phyloP scores from a whole-genome alignment of 371 early-diverging fungal genomes.

The Actinomucor elegans region DNA sequence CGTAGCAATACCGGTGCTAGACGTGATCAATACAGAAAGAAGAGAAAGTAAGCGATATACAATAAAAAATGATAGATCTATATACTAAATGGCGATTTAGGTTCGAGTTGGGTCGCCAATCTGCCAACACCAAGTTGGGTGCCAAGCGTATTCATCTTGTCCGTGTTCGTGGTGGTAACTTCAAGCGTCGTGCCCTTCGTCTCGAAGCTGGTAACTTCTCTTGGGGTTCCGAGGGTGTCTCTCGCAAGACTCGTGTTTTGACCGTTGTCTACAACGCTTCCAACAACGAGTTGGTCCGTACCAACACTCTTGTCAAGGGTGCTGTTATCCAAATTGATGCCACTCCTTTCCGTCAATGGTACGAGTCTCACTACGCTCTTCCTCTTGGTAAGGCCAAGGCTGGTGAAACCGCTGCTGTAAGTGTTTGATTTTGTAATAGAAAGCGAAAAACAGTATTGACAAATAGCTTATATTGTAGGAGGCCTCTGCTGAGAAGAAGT shows the following conservation, averaged over 20 bases:
- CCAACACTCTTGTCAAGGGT: constrained; percentile 99
- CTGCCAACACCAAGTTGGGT: constrained; percentile 98
- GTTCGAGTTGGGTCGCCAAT: constrained; percentile 98
- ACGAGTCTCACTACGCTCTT: constrained; percentile 93
- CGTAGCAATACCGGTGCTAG: constrained; percentile 98
- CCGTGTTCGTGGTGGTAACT: constrained; percentile 98
- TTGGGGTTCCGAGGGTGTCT: constrained; percentile 94
- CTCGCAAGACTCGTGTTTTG: constrained; percentile 96
- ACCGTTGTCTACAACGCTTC: constrained; percentile 99
- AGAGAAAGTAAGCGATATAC: constrained; percentile 67
- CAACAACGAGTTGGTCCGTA: constrained; percentile 99
- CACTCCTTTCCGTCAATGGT: constrained; percentile 98
- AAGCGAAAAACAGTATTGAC: too few relatives aligned
- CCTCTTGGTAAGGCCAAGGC: constrained; percentile 87
- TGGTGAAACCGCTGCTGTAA: constrained; percentile 59
- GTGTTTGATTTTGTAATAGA: background rate
- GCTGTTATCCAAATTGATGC: constrained; percentile 99
- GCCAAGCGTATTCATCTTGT: constrained; percentile 93
- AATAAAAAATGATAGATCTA: background rate
- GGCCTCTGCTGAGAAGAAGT: constrained; percentile 77
- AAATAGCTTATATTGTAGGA: constrained; percentile 65
- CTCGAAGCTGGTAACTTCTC: constrained; percentile 98
- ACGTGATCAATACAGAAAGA: constrained; percentile 97
- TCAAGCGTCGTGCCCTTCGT: constrained; percentile 98
- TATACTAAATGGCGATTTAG: constrained; percentile 44